Percentiles rank a stretch among this genome's conserved stretches.
phyloP scores from a whole-genome alignment of 768 basidiomycete species.

The Leucocoprinus leucothites region DNA sequence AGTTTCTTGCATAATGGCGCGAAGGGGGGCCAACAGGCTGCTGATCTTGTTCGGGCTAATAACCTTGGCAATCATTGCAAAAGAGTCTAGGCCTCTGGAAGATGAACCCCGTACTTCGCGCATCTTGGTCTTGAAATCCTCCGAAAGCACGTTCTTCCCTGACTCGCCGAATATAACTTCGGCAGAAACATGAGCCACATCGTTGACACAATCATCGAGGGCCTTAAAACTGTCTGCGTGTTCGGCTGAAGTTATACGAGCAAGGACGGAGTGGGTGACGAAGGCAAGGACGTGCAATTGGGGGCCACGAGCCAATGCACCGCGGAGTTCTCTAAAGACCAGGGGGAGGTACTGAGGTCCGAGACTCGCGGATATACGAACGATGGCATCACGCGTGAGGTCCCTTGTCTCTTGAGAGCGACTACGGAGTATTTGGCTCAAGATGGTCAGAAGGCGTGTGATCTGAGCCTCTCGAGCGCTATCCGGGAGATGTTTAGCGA shows the following conservation, averaged over 20 bases:
- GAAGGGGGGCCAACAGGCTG: slow-evolving; percentile 71
- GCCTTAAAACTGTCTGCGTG: slow-evolving; percentile 50
- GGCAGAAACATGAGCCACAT: slow-evolving; percentile 76
- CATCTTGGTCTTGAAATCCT: slow-evolving; percentile 94
- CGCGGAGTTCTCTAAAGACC: slow-evolving; percentile 77
- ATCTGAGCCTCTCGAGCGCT: slow-evolving; percentile 64
- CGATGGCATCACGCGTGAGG: slow-evolving; percentile 76
- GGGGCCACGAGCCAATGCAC: slow-evolving; percentile 84
- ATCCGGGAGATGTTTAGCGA: slow-evolving; percentile 77
- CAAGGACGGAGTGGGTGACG: slow-evolving; percentile 75
- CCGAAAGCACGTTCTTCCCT: slow-evolving; percentile 80
- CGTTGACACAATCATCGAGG: slow-evolving; percentile 75
- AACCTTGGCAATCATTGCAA: slow-evolving; percentile 74
- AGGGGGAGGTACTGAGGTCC: slow-evolving; percentile 73
- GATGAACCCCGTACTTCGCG: slow-evolving; percentile 84
- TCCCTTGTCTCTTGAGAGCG: slow-evolving; percentile 92
- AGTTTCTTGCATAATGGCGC: slow-evolving; percentile 84
- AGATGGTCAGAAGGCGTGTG: slow-evolving; percentile 71
- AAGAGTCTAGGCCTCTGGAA: slow-evolving; percentile 83
- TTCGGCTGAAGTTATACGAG: slow-evolving; percentile 67
- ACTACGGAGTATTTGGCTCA: slow-evolving; percentile 90
- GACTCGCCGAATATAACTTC: slow-evolving; percentile 96
- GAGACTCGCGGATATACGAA: slow-evolving; percentile 69
- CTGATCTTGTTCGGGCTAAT: slow-evolving; percentile 78
- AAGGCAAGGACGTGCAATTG: slow-evolving; percentile 92